Conservation (phyloP, 257 asterid species). For the Perilla frutescens region DNA sequence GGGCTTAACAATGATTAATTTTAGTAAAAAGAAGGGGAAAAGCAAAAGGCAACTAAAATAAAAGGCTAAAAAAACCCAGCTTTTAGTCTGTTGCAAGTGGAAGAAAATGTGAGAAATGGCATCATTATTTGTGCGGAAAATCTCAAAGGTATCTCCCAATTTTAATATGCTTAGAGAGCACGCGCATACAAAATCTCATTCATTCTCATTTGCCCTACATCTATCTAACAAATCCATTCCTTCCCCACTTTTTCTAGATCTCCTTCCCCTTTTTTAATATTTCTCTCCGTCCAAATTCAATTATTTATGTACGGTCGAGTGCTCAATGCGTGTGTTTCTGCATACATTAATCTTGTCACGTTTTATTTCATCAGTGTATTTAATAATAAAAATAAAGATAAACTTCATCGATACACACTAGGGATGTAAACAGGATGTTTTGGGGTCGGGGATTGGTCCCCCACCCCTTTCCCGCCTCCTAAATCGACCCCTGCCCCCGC, state of each 20-base stretch:
- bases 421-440: no score
- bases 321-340: background rate
- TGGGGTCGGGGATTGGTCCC: no score
- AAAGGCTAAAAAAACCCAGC: conserved; percentile 9
- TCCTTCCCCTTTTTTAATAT: background rate
- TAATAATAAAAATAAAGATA: no score
- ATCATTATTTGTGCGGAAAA: conserved; percentile 25
- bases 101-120: conserved; percentile 25
- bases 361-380: no score
- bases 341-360: no score
- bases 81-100: conserved; percentile 28
- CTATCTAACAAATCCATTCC: background rate
- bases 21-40: background rate
- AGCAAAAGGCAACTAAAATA: background rate
- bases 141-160: conserved; percentile 23
- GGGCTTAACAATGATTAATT: background rate
- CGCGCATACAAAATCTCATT: conserved; percentile 30
- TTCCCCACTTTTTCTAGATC: background rate
- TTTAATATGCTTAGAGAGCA: conserved; percentile 34
- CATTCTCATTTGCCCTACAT: background rate
- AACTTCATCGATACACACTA: no score
- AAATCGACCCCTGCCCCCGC: no score
- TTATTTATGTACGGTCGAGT: background rate
- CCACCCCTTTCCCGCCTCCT: no score
- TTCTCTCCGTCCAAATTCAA: conserved; percentile 4